Evolutionary conservation across 164 flowering plant species (phyloP).

Genomic region (Magnolia changhungtana): DNA sequence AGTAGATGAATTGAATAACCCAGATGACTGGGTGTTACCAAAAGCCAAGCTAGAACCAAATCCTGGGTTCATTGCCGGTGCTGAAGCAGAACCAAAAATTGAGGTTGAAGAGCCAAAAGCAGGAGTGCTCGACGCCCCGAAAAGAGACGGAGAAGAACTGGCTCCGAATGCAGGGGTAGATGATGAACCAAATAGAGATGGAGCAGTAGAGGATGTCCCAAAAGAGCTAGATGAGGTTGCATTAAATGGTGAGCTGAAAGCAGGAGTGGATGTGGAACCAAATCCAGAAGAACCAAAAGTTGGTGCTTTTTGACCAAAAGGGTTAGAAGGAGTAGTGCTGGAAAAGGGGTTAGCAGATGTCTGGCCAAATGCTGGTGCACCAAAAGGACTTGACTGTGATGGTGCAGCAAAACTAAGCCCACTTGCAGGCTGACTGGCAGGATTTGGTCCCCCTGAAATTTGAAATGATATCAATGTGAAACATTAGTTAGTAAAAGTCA

Average conservation of each 20-base stretch:
- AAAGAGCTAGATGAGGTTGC: conserved; percentile 49
- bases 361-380: conserved; percentile 57
- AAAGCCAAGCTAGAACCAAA: conserved; percentile 54
- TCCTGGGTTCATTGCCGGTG: conserved; percentile 48
- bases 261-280: conserved; percentile 46
- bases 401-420: conserved; percentile 44
- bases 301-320: conserved; percentile 56
- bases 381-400: conserved; percentile 47
- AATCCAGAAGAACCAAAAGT: conserved; percentile 42
- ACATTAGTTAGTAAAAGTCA: neutral
- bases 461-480: conserved; percentile 1
- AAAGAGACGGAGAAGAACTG: conserved; percentile 47
- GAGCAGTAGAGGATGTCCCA: conserved; percentile 47
- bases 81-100: conserved; percentile 51
- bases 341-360: conserved; percentile 66
- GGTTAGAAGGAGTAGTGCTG: conserved; percentile 48
- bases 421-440: conserved; percentile 59
- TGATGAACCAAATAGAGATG: conserved; percentile 50
- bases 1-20: conserved; percentile 57
- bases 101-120: conserved; percentile 54
- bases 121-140: conserved; percentile 48
- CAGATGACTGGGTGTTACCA: conserved; percentile 68
- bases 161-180: conserved; percentile 54
- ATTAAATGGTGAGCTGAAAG: conserved; percentile 59
- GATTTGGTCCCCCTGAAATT: conserved; percentile 76